Evolutionary conservation across 2,329 filamentous ascomycete species (phyloP).

Genomic region (Ceratocystis harringtonii): DNA sequence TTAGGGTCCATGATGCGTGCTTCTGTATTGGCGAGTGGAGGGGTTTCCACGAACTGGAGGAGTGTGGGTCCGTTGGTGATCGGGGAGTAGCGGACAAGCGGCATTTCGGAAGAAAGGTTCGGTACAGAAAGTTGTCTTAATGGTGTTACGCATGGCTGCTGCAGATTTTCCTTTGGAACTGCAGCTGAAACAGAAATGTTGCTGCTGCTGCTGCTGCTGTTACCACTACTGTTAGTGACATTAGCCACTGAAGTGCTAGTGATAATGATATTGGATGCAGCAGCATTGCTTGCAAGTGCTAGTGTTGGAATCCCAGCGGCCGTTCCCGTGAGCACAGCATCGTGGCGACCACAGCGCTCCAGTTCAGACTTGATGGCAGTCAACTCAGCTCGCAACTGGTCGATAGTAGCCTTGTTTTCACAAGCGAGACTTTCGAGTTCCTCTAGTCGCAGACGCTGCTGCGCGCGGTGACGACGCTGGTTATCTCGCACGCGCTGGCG

Average conservation of each 20-base stretch:
- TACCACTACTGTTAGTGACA: not conserved
- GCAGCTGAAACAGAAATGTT: not conserved
- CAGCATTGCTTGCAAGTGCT: no score
- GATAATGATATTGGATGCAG: not conserved
- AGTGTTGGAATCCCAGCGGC: not conserved
- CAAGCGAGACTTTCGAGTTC: constrained; percentile 19
- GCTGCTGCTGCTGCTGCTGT: no score
- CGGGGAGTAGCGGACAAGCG: not conserved
- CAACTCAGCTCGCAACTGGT: constrained; percentile 1
- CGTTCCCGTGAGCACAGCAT: not conserved
- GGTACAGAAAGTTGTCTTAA: not conserved
- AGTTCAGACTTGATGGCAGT: constrained; percentile 7
- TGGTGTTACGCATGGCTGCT: not conserved
- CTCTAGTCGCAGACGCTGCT: constrained; percentile 28
- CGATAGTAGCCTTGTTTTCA: constrained; percentile 9
- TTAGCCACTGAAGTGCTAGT: not conserved
- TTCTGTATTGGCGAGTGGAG: not conserved
- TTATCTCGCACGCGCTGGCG: constrained; percentile 33
- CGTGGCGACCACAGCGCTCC: constrained; percentile 8
- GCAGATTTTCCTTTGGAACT: not conserved
- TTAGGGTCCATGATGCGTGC: not conserved
- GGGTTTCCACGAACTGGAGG: not conserved
- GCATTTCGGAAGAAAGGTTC: not conserved
- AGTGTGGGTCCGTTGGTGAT: not conserved
- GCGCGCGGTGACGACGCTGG: constrained; percentile 35